Evolutionary conservation across 495 filamentous ascomycete genomes (phyloP).

Genomic region (Xylaria venustula): DNA sequence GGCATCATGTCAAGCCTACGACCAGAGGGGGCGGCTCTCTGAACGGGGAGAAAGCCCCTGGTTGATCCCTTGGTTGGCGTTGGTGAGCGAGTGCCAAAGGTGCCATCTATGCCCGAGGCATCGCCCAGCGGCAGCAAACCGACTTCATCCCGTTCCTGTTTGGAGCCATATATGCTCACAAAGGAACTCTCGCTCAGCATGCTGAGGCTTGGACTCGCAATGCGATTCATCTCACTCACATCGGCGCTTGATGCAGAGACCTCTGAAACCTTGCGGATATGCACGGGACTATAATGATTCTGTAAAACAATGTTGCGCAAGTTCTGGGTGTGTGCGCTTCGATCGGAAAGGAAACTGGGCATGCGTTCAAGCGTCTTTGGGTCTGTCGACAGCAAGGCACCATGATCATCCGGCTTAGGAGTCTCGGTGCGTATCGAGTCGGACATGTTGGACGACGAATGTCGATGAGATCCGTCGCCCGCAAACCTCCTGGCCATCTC

Average conservation of each 20-base stretch:
- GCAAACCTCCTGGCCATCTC: slow-evolving; percentile 42
- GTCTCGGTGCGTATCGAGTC: slow-evolving; percentile 14
- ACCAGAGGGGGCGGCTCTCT: background rate
- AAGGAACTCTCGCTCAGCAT: slow-evolving; percentile 80
- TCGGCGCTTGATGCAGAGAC: slow-evolving; percentile 39
- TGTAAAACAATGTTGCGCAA: slow-evolving; percentile 63
- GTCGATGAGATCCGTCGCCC: slow-evolving; percentile 29
- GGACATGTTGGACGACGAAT: slow-evolving; percentile 3
- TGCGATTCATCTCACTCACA: slow-evolving; percentile 31
- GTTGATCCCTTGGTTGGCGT: slow-evolving; percentile 15
- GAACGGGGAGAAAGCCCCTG: background rate
- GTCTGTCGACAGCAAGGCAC: slow-evolving; percentile 18
- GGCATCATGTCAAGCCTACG: slow-evolving; percentile 9
- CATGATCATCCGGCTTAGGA: slow-evolving; percentile 21
- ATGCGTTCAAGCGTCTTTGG: slow-evolving; percentile 45
- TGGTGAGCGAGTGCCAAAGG: slow-evolving; percentile 16
- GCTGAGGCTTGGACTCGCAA: slow-evolving; percentile 66
- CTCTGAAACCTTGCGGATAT: slow-evolving; percentile 36
- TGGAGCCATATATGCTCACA: slow-evolving; percentile 61
- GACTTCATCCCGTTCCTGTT: slow-evolving; percentile 19
- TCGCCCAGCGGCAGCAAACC: slow-evolving; percentile 21
- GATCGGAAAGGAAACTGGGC: slow-evolving; percentile 66
- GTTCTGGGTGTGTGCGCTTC: slow-evolving; percentile 60
- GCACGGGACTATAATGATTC: slow-evolving; percentile 43
- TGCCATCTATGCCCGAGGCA: slow-evolving; percentile 29